Conservation (phyloP, 257 asterid genomes). For the Handroanthus guayacan region DNA sequence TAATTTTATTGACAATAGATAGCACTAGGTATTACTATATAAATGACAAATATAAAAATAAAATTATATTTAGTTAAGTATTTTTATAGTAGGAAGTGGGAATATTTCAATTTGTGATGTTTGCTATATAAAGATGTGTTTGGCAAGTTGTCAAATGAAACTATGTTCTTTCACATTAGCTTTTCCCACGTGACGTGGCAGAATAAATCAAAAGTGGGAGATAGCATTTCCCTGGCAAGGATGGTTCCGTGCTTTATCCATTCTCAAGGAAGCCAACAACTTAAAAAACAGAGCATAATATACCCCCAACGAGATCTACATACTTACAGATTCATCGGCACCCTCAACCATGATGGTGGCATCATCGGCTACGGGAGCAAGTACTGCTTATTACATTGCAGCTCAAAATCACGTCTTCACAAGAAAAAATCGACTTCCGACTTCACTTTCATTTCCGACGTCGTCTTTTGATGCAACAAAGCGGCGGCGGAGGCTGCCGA, state of each 20-base stretch:
- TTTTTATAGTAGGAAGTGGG: no score
- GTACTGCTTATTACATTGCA: slow-evolving; percentile 38
- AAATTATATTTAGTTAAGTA: no score
- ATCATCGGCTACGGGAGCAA: slow-evolving; percentile 42
- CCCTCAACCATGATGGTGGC: slow-evolving; percentile 44
- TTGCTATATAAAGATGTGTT: no score
- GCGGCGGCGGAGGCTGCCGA: slow-evolving; percentile 14
- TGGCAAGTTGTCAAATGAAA: no score
- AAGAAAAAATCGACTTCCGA: neutral
- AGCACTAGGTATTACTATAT: no score
- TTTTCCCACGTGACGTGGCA: slow-evolving; percentile 13
- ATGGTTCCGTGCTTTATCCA: slow-evolving; percentile 31
- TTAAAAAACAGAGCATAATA: neutral
- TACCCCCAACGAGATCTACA: neutral
- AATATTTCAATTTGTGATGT: no score
- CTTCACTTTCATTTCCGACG: neutral
- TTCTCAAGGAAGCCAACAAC: slow-evolving; percentile 8
- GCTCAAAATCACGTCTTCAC: slow-evolving; percentile 30
- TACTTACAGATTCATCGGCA: neutral
- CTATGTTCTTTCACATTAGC: no score
- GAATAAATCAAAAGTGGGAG: slow-evolving; percentile 20
- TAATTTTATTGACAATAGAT: no score
- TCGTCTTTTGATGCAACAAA: neutral
- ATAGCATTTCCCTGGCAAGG: slow-evolving; percentile 44
- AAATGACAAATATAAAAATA: no score